phyloP scores from a whole-genome alignment of 208 protist species.

The Crithidia sp. region DNA sequence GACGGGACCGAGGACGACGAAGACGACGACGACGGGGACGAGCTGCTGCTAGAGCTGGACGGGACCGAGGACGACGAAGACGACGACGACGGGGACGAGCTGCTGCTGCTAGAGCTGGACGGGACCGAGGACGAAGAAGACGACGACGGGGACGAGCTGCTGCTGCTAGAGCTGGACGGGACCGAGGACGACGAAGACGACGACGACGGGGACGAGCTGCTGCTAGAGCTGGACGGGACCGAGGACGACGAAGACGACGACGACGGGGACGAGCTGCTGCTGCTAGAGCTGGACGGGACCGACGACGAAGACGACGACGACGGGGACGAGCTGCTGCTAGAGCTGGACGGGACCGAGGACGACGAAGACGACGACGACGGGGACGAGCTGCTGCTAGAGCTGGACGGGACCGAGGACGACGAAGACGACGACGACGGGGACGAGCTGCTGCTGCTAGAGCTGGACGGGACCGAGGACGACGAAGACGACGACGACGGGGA shows the following conservation, averaged over 20 bases:
- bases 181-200: slow-evolving; percentile 15
- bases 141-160: background rate
- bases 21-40: slow-evolving; percentile 5
- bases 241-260: slow-evolving; percentile 17
- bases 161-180: background rate
- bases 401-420: slow-evolving; percentile 1
- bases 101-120: no score
- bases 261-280: background rate
- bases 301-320: background rate
- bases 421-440: slow-evolving; percentile 13
- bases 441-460: background rate
- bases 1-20: slow-evolving; percentile 19
- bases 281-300: background rate
- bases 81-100: slow-evolving; percentile 21
- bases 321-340: no score
- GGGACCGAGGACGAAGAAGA: no score
- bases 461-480: background rate
- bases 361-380: slow-evolving; percentile 17
- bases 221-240: background rate
- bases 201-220: background rate
- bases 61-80: background rate
- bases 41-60: background rate
- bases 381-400: background rate
- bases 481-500: slow-evolving; percentile 18
- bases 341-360: no score